Evolutionary conservation across 805 yeast genomes (phyloP), one percentile per base, ranked within the genome.

Genomic region (Blastobotrys robertii): DNA sequence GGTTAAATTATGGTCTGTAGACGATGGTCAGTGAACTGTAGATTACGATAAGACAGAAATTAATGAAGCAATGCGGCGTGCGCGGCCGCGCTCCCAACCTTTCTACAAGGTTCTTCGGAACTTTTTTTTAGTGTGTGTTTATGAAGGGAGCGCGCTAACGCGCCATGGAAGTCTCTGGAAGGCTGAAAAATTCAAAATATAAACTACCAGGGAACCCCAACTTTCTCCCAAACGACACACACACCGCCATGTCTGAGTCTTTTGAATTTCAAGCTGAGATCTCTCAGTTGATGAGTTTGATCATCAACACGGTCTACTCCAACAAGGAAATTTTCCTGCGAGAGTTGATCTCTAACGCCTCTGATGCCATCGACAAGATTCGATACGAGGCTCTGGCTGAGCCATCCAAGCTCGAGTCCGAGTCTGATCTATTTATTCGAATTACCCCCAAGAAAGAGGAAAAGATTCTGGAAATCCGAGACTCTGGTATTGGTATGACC

Each of bases 401-500:
- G 64, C 94, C 96, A 57, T 71, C 85, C 56, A 79, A 81, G 67
- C 78, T 92, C 63, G 98, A 90, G 62, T 65, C 92, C 50, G 97
- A 92, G 72, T 95, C 96, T 46, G 95, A 92, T 62, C 77, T 92
- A 59, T 92, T 84, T 76, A 88, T 92, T 65, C 86, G 99, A 78
- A 79, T 92, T 63, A 92, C 95, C 53, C 99, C 99, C 67, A 79
- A 72, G 66, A 95, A 95, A 68, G 98, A 92, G 57, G 77, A 81
- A 64, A 86, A 87, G 68, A 81, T 90, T 49, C 76, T 92, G 63
- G 97, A 92, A 73, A 84, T 92, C 67, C 87, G 97, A 75, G 99
- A 92, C 69, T 79, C 97, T 48, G 99, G 99, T 88, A 86, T 92
- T 60, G 99, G 99, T 88, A 87, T 92, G 96, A 92, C 99, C 73